A percentile compares a stretch with the other conserved stretches of the same genome.
These are phyloP conservation scores for Setaria italica DNA, from an alignment of 202 grass and related monocot species.

Conservation along the genomic window DNA sequence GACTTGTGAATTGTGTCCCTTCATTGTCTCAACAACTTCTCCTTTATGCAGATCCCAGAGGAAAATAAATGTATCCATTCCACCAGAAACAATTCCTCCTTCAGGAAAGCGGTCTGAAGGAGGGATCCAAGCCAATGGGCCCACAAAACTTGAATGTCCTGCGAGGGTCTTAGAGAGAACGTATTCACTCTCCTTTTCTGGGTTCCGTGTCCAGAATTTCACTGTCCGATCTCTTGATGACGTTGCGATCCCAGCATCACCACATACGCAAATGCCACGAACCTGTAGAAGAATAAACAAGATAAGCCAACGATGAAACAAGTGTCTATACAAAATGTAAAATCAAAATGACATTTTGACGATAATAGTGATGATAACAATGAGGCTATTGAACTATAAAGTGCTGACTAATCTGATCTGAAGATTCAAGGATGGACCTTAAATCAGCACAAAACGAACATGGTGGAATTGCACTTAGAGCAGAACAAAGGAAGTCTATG, in stretches of 20 bases:
- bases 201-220: constrained; percentile 63
- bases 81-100: constrained; percentile 85
- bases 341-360: background rate
- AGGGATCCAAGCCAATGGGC: constrained; percentile 78
- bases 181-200: constrained; percentile 61
- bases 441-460: background rate
- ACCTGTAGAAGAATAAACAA: constrained; percentile 49
- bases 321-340: background rate
- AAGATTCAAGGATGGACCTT: background rate
- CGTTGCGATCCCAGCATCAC: constrained; percentile 76
- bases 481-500: background rate
- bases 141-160: constrained; percentile 84
- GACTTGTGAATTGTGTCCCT: constrained; percentile 78
- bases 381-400: background rate
- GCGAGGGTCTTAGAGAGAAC: constrained; percentile 74
- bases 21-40: constrained; percentile 75
- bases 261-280: constrained; percentile 85
- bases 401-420: background rate
- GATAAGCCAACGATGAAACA: background rate
- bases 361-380: background rate
- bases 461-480: background rate
- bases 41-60: constrained; percentile 74
- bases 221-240: constrained; percentile 79
- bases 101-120: constrained; percentile 67
- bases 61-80: constrained; percentile 79